Evolutionary conservation across 73 alveolate species (phyloP).

Genomic region (Paramecium primaurelia): DNA sequence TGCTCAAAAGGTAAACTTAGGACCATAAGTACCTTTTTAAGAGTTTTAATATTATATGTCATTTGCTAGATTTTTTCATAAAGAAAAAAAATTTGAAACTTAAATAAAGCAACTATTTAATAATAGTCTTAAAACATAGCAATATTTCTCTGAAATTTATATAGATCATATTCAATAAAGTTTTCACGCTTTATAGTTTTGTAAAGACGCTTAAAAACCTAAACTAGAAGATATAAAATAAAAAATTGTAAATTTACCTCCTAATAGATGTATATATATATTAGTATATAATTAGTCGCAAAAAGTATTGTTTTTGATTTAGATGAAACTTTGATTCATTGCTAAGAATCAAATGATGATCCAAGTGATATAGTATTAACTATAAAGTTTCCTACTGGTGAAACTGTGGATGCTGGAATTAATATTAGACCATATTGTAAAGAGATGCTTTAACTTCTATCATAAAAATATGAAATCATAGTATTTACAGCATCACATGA

Average conservation of each 20-base stretch:
- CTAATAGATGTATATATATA: not conserved
- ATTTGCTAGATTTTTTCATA: not conserved
- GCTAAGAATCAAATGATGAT: conserved; percentile 56
- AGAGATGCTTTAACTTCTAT: conserved; percentile 78
- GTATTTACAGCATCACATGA: conserved; percentile 93
- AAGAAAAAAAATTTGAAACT: not conserved
- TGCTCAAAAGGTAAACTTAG: not conserved
- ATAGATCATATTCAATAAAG: conserved; percentile 48
- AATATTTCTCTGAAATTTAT: conserved; percentile 33
- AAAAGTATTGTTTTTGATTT: conserved; percentile 58
- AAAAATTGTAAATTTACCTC: conserved; percentile 46
- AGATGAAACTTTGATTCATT: conserved; percentile 63
- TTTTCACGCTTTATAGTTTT: conserved; percentile 53
- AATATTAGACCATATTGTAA: conserved; percentile 91
- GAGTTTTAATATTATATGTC: conserved; percentile 45
- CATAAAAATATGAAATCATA: conserved; percentile 80
- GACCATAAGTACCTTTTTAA: not conserved
- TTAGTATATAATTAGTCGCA: conserved; percentile 56
- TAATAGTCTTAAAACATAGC: not conserved
- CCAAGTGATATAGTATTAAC: conserved; percentile 50
- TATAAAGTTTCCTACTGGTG: conserved; percentile 48
- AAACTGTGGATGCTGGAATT: conserved; percentile 78
- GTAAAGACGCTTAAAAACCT: not conserved
- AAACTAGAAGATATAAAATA: conserved; percentile 12
- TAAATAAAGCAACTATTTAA: not conserved